A percentile compares a stretch with the other conserved stretches of the same genome.
These are phyloP conservation scores for Arthroderma sp. DNA, from an alignment of 2,329 filamentous ascomycete species.

Conservation along the genomic window DNA sequence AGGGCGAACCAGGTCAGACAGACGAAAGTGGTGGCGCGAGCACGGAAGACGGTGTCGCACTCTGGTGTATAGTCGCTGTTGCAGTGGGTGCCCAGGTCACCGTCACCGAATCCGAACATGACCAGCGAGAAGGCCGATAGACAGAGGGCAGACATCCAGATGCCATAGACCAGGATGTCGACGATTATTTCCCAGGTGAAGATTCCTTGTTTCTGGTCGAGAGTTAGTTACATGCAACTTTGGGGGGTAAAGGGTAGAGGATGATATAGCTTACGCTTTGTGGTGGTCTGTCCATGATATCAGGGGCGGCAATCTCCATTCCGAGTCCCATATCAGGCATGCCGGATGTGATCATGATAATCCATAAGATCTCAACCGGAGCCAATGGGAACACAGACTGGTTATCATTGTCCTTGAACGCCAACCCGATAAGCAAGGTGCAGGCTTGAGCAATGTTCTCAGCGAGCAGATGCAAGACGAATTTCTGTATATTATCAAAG, in stretches of 20 bases:
- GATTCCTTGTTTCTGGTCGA: constrained; percentile 46
- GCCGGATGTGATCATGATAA: constrained; percentile 84
- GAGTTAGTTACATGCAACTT: not conserved
- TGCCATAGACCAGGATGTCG: constrained; percentile 69
- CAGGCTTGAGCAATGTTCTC: constrained; percentile 78
- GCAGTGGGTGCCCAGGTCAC: constrained; percentile 48
- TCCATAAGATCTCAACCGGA: constrained; percentile 81
- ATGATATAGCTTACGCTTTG: constrained; percentile 39
- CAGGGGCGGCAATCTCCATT: constrained; percentile 60
- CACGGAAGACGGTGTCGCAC: constrained; percentile 57
- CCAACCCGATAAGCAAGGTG: constrained; percentile 67
- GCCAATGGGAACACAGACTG: constrained; percentile 77
- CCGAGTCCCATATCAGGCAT: constrained; percentile 82
- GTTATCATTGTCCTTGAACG: constrained; percentile 58
- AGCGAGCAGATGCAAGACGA: constrained; percentile 65
- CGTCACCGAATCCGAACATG: constrained; percentile 49
- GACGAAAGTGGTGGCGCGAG: constrained; percentile 60
- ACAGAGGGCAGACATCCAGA: constrained; percentile 62
- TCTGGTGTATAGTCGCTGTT: constrained; percentile 44
- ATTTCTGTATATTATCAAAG: constrained; percentile 85
- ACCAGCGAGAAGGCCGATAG: constrained; percentile 52
- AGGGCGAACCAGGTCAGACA: constrained; percentile 65
- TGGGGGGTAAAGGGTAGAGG: too few species aligned
- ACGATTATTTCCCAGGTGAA: constrained; percentile 67
- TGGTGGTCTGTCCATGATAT: constrained; percentile 70